A percentile compares a stretch with the other conserved stretches of the same genome.
phyloP scores from a whole-genome alignment of 2,329 filamentous ascomycete species.

The Aspergillus tamarii region DNA sequence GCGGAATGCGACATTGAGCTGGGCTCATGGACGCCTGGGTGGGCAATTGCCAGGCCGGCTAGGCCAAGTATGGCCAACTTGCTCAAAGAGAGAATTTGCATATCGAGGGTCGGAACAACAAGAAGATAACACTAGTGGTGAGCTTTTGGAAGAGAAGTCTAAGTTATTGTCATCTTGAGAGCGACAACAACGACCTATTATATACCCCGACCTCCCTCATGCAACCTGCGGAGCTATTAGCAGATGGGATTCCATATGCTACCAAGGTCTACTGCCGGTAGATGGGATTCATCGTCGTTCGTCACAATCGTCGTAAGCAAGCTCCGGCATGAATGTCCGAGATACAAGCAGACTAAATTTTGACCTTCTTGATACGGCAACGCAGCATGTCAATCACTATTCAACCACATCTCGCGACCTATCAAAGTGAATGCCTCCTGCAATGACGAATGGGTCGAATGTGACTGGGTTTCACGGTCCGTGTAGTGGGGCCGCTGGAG shows the following conservation, averaged over 20 bases:
- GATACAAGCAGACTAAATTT: not conserved
- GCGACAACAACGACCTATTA: not conserved
- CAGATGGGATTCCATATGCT: not conserved
- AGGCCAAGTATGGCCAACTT: slow-evolving; percentile 20
- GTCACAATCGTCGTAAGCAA: not conserved
- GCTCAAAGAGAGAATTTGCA: slow-evolving; percentile 6
- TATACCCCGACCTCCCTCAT: not conserved
- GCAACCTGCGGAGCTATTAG: not conserved
- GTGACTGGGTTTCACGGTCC: not conserved
- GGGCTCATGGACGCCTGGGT: slow-evolving; percentile 25
- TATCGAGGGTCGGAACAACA: not conserved
- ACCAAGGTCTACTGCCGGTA: not conserved
- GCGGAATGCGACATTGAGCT: slow-evolving; percentile 16
- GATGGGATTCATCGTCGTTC: not conserved
- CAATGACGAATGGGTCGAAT: not conserved
- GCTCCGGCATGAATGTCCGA: not conserved
- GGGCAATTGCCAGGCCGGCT: slow-evolving; percentile 19
- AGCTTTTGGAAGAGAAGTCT: not conserved
- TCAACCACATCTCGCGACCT: not conserved
- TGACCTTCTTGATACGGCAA: not conserved
- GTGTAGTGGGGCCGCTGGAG: not conserved
- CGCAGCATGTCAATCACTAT: not conserved
- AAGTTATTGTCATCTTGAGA: no score
- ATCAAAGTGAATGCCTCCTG: not conserved
- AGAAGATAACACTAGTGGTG: not conserved